Evolutionary conservation across 163 green algal species (phyloP), one percentile per base, ranked within the genome.

Genomic region (Volvox carteri): DNA sequence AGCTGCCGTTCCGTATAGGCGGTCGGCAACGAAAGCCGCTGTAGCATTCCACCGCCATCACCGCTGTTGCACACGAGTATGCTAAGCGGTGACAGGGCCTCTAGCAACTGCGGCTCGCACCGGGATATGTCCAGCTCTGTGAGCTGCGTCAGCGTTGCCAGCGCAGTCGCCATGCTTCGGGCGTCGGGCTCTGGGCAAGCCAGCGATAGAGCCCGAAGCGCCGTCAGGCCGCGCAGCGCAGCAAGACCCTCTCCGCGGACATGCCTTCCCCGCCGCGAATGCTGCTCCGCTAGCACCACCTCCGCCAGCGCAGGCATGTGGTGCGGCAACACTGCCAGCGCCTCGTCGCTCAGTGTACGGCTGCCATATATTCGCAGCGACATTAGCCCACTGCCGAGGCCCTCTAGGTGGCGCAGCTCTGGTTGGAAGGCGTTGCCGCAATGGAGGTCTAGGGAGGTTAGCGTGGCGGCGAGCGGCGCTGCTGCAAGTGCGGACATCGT

Each of bases 341-440:
- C 84, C 14, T 52, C 72, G 33, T 89, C 84, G 25, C 52, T 12
- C 28, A 89, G 7, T 0, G 30, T 84, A 41, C 72, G 52, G 37
- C 54, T 68, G 52, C 72, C 72, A 39, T 52, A 39, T 4, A 89
- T 7, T 23, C 54, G 54, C 1, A 89, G 30, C 1, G 9, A 28
- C 11, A 33, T 75, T 39, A 89, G 39, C 14, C 23, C 35, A 21
- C 6, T 0, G 25, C 28, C 42, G 35, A 78, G 44, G 11, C 44
- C 73, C 3, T 37, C 75, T 21, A 84, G 30, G 18, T 84, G 75
- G 9, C 14, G 75, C 30, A 70, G n/a, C 75, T 88, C 68, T 0
- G 83, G 83, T 25, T 88, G 83, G 83, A 88, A 88, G 68, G 83
- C 48, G 48, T n/a, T 4, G 6, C 68, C 50, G 68, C 68, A 81